Base-by-base conservation (phyloP, 305 asterid genomes). In the Fraxinus paxiana region DNA sequence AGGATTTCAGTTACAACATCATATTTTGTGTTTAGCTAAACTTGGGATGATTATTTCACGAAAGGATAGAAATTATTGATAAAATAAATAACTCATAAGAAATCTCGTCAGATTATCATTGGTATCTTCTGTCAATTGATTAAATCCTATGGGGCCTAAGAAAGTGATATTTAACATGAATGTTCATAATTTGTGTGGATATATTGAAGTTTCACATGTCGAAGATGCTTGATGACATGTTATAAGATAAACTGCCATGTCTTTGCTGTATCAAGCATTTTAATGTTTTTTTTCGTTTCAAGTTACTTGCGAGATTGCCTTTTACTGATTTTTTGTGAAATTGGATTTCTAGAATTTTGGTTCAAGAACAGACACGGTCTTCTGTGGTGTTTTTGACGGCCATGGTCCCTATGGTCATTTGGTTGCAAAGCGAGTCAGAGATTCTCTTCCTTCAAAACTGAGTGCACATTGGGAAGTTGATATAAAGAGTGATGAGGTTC, bases 311-410 rank as follows among this genome's bases (percentile, higher is more conserved):
- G 31, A 37, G 67, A 77, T 51, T 81, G 72, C 75, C 69, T 43
- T 56, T 83, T 12, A 41, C 79, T 81, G 79, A 81, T 65, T 51
- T 78, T 61, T 80, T 63, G 63, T 85, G 80, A 77, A 56, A 77
- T 83, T 75, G 74, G 71, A 74, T 76, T 51, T 85, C 75, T 94
- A 94, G 98, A 92, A 94, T 84, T 94, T 94, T 87, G 95, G 92
- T 79, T 92, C 95, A 34, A 94, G 97, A 86, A 84, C 88, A 26
- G 98, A 91, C 88, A 92, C 95, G 0, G 85, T 92, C 31, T 91
- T 92, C 82, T 94, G 97, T 84, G 98, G 98, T 28, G 98, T 94
- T 61, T 94, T 94, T 81, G 98, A 94, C 77, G 97, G 97, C 63
- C 98, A 94, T 77, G 97, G 97, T 56, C 98, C 97, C 71, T 83